A percentile compares a stretch with the other conserved stretches of the same genome.
Evolutionary conservation across 495 filamentous ascomycete species (phyloP).

Genomic region (Xylaria grammica): DNA sequence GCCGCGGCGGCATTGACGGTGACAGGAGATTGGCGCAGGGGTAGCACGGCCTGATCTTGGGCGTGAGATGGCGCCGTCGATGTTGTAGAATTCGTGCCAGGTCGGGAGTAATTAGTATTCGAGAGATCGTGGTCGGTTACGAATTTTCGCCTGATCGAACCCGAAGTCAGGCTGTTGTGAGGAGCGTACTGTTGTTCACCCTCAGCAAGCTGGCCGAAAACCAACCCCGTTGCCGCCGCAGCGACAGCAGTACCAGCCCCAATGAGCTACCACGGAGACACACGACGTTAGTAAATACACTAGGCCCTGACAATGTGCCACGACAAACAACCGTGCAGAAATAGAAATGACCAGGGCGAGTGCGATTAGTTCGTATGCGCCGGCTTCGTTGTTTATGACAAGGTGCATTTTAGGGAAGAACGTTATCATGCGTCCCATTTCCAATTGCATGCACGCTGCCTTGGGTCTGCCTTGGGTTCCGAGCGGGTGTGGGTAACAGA

Average conservation of each 20-base stretch:
- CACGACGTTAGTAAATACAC: slow-evolving; percentile 26
- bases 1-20: slow-evolving; percentile 34
- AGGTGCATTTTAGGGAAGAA: slow-evolving; percentile 7
- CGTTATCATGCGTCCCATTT: slow-evolving; percentile 14
- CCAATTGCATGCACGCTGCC: slow-evolving; percentile 12
- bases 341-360: background rate
- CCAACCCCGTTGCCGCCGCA: slow-evolving; percentile 60
- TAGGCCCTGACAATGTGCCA: background rate
- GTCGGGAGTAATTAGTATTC: slow-evolving; percentile 45
- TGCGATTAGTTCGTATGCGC: background rate
- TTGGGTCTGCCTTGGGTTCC: background rate
- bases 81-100: slow-evolving; percentile 41
- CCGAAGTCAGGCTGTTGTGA: slow-evolving; percentile 23
- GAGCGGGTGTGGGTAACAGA: slow-evolving; percentile 16
- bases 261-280: slow-evolving; percentile 51
- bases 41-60: slow-evolving; percentile 13
- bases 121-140: slow-evolving; percentile 46
- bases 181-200: slow-evolving; percentile 22
- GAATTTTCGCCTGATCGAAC: slow-evolving; percentile 51
- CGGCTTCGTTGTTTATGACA: background rate
- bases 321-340: background rate
- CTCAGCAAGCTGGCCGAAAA: slow-evolving; percentile 53
- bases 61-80: slow-evolving; percentile 31
- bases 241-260: slow-evolving; percentile 64
- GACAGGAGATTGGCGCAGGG: slow-evolving; percentile 21